Conservation (phyloP, 164 flowering plant genomes). For the Akebia trifoliata region DNA sequence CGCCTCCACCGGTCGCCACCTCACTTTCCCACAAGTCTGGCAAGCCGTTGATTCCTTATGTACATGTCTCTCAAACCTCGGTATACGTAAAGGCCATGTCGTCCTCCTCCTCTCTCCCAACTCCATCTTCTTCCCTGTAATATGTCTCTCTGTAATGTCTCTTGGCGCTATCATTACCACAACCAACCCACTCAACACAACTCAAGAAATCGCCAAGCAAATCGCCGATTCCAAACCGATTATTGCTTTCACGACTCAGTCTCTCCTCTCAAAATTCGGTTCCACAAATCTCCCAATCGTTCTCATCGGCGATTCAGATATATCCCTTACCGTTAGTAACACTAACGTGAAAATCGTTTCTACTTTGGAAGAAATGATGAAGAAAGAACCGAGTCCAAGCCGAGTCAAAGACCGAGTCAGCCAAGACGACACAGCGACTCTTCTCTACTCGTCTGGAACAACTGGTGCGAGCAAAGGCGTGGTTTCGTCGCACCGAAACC, state of each 20-base stretch:
- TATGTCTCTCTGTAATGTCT: conserved; percentile 73
- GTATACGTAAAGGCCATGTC: conserved; percentile 68
- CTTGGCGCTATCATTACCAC: conserved; percentile 86
- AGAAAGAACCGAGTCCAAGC: conserved; percentile 26
- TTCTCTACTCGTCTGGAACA: conserved; percentile 82
- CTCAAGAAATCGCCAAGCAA: conserved; percentile 60
- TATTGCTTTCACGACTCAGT: conserved; percentile 53
- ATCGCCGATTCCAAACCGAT: conserved; percentile 59
- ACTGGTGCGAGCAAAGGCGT: conserved; percentile 88
- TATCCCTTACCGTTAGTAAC: neutral
- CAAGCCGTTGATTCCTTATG: conserved; percentile 52
- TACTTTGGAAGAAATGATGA: conserved; percentile 39
- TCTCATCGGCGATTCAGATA: conserved; percentile 29
- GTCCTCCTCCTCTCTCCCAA: conserved; percentile 73
- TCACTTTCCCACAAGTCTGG: conserved; percentile 62
- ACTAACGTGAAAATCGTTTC: conserved; percentile 19
- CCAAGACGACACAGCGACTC: conserved; percentile 68
- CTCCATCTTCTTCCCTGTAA: conserved; percentile 70
- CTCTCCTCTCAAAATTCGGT: conserved; percentile 56
- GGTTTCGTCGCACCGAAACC: conserved; percentile 54
- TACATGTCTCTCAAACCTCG: conserved; percentile 38
- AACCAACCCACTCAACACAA: conserved; percentile 75
- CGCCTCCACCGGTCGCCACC: conserved; percentile 55
- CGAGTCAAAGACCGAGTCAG: conserved; percentile 45
- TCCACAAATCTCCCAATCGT: conserved; percentile 43